Percentiles rank a stretch among this genome's conserved stretches.
phyloP scores from a whole-genome alignment of 495 filamentous ascomycete genomes.

The Trichoderma reesei region DNA sequence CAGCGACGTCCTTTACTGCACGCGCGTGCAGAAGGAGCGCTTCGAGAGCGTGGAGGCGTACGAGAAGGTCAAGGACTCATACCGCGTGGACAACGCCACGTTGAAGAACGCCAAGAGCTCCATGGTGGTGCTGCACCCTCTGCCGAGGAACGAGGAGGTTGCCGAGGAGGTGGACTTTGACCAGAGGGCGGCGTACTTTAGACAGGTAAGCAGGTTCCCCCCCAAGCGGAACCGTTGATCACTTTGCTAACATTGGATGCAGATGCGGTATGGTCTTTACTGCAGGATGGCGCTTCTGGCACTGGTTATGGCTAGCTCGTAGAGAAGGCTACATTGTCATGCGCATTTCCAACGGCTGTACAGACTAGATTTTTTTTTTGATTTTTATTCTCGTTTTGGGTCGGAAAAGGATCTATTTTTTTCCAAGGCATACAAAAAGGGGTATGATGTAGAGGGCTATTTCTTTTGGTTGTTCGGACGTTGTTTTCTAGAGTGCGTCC shows the following conservation, averaged over 20 bases:
- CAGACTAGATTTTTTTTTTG: neutral
- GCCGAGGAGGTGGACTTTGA: conserved; percentile 95
- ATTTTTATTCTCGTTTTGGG: neutral
- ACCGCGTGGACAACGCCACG: conserved; percentile 82
- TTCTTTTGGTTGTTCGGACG: neutral
- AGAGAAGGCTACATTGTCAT: neutral
- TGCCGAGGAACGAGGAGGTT: conserved; percentile 88
- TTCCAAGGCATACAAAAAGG: neutral
- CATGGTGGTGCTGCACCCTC: conserved; percentile 90
- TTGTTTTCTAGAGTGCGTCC: neutral
- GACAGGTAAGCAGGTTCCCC: conserved; percentile 66
- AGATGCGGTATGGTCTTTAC: conserved; percentile 99
- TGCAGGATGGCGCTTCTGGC: conserved; percentile 95
- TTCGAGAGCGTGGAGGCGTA: conserved; percentile 72
- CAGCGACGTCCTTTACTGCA: conserved; percentile 91
- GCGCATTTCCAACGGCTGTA: conserved; percentile 8
- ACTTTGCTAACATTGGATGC: conserved; percentile 32
- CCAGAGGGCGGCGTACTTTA: conserved; percentile 92
- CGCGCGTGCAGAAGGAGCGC: conserved; percentile 90
- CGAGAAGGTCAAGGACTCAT: conserved; percentile 75
- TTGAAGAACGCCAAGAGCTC: conserved; percentile 82
- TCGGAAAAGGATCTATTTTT: neutral
- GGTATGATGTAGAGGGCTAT: conserved; percentile 3
- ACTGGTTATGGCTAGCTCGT: conserved; percentile 41
- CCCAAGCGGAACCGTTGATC: neutral